Evolutionary conservation across 495 filamentous ascomycete species (phyloP).

Genomic region (Aspergillus carlsbadensis): DNA sequence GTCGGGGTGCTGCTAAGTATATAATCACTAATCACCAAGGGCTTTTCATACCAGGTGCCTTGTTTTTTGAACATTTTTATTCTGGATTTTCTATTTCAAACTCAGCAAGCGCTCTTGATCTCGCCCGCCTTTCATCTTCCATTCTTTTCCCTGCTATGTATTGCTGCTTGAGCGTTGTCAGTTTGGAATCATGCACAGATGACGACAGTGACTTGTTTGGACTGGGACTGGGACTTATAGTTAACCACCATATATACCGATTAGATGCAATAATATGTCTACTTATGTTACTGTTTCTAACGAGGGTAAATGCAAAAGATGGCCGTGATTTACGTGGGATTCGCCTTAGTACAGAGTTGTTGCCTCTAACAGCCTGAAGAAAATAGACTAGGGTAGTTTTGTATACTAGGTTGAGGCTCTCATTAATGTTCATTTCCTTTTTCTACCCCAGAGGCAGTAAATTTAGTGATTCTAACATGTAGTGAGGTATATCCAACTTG

Average conservation of each 20-base stretch:
- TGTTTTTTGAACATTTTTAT: too few species aligned
- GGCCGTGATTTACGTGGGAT: too few species aligned
- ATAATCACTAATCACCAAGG: conserved; percentile 11
- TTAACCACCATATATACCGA: background rate
- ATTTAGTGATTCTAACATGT: background rate
- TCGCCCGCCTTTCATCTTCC: background rate
- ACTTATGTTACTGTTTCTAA: background rate
- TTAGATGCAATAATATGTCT: conserved; percentile 2
- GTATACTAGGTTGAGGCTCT: too few species aligned
- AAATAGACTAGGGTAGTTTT: too few species aligned
- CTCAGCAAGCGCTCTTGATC: background rate
- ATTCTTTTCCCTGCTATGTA: conserved; percentile 3
- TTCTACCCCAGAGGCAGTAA: background rate
- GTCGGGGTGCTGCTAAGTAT: conserved; percentile 5
- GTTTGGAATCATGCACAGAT: conserved; percentile 12
- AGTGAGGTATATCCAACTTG: conserved; percentile 14
- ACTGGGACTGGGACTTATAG: conserved; percentile 1
- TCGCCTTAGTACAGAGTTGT: too few species aligned
- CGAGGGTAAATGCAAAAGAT: too few species aligned
- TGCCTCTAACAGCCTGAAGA: too few species aligned
- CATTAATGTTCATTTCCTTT: too few species aligned
- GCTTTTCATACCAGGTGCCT: too few species aligned
- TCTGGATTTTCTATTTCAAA: conserved; percentile 7
- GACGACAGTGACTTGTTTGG: conserved; percentile 18
- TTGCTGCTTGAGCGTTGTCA: conserved; percentile 7